These are phyloP conservation scores for Mortierella sp. DNA, from an alignment of 371 early-diverging fungal species.

Conservation along the genomic window DNA sequence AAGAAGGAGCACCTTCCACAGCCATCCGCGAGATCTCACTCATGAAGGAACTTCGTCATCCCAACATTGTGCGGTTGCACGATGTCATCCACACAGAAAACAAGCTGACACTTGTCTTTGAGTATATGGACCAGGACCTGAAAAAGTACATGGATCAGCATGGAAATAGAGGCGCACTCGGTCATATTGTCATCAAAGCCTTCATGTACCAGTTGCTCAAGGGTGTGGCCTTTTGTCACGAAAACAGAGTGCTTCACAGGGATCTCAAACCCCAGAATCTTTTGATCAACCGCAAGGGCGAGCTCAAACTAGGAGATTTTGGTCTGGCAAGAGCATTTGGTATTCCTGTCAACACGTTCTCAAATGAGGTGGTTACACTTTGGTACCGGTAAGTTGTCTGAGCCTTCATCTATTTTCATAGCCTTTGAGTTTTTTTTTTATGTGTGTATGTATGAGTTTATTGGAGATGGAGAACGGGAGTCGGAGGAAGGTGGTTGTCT, in stretches of 20 bases:
- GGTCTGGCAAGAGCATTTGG: slow-evolving; percentile 97
- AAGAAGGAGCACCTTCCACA: slow-evolving; percentile 97
- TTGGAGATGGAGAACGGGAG: neutral
- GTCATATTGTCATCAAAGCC: slow-evolving; percentile 75
- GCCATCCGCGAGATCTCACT: slow-evolving; percentile 97
- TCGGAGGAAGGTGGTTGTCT: slow-evolving; percentile 13
- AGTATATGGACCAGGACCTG: slow-evolving; percentile 98
- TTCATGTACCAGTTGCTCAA: slow-evolving; percentile 92
- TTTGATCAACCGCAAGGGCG: slow-evolving; percentile 88
- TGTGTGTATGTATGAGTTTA: neutral
- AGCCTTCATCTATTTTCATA: slow-evolving; percentile 2
- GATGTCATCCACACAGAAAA: slow-evolving; percentile 99
- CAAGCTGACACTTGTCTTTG: slow-evolving; percentile 98
- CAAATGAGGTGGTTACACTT: slow-evolving; percentile 98
- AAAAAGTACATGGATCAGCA: slow-evolving; percentile 94
- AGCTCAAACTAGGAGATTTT: slow-evolving; percentile 95
- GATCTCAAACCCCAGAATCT: slow-evolving; percentile 98
- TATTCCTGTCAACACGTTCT: slow-evolving; percentile 96
- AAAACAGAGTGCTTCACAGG: slow-evolving; percentile 95
- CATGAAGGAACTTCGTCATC: slow-evolving; percentile 94
- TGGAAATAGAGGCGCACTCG: slow-evolving; percentile 79
- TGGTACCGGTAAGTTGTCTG: slow-evolving; percentile 73
- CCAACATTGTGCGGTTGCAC: slow-evolving; percentile 91
- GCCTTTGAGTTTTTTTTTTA: neutral
- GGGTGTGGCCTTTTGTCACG: slow-evolving; percentile 96